Percentiles rank a stretch among this genome's conserved stretches.
These are phyloP conservation scores for Fusarium xylarioides DNA, from an alignment of 2,329 filamentous ascomycete species.

Conservation along the genomic window DNA sequence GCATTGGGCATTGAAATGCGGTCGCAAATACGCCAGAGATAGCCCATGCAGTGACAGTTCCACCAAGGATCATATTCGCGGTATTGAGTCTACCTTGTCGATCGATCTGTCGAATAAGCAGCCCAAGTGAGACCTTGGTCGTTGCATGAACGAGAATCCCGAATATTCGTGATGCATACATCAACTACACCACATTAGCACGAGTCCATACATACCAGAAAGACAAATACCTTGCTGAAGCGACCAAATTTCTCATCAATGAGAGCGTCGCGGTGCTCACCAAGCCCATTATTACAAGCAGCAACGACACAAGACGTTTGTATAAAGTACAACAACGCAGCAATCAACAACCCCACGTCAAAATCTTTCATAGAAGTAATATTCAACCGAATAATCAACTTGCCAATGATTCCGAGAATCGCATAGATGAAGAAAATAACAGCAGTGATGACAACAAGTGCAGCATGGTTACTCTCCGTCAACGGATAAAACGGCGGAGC, in stretches of 20 bases:
- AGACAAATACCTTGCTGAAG: slow-evolving; percentile 24
- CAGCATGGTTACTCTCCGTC: slow-evolving; percentile 32
- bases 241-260: slow-evolving; percentile 3
- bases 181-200: slow-evolving; percentile 23
- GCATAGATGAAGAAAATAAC: slow-evolving; percentile 37
- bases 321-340: slow-evolving; percentile 21
- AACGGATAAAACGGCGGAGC: slow-evolving; percentile 37
- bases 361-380: slow-evolving; percentile 38
- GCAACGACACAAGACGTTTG: slow-evolving; percentile 34
- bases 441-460: slow-evolving; percentile 34
- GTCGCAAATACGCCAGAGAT: slow-evolving; percentile 24
- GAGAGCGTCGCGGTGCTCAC: slow-evolving; percentile 16
- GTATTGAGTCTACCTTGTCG: slow-evolving; percentile 19
- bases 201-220: accelerated
- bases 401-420: slow-evolving; percentile 29
- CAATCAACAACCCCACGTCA: slow-evolving; percentile 17
- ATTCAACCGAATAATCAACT: slow-evolving; percentile 38
- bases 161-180: slow-evolving; percentile 33
- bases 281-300: slow-evolving; percentile 27
- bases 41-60: slow-evolving; percentile 12
- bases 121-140: slow-evolving; percentile 35
- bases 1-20: slow-evolving; percentile 29
- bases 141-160: slow-evolving; percentile 26
- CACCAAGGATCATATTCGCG: slow-evolving; percentile 25
- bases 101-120: slow-evolving; percentile 38